These are phyloP conservation scores for Podaxis sp. DNA, from an alignment of 768 basidiomycete genomes.

Conservation along the genomic window DNA sequence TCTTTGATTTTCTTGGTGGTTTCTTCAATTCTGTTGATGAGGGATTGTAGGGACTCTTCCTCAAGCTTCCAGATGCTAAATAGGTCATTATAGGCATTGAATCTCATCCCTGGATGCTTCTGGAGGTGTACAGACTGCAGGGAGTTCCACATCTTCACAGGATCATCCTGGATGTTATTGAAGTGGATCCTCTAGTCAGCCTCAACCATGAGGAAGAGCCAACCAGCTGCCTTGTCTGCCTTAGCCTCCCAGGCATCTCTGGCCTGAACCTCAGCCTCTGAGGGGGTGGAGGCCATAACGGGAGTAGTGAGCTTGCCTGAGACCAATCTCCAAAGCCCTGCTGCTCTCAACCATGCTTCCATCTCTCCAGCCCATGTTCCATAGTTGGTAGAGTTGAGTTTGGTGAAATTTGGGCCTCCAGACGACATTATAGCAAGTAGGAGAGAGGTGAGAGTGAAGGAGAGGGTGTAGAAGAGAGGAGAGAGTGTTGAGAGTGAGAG, in stretches of 20 bases:
- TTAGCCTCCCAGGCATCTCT: not conserved
- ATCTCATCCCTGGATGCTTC: conserved; percentile 24
- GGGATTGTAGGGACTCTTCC: not conserved
- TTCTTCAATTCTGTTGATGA: not conserved
- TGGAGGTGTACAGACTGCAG: conserved; percentile 21
- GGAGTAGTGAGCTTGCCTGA: too few relatives aligned
- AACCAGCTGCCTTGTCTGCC: conserved; percentile 21
- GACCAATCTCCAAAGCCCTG: too few relatives aligned
- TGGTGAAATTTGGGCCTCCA: too few relatives aligned
- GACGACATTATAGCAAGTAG: too few relatives aligned
- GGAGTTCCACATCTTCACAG: conserved; percentile 22
- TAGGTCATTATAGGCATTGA: conserved; percentile 21
- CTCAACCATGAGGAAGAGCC: conserved; percentile 21
- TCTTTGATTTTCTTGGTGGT: not conserved
- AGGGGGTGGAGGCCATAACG: too few relatives aligned
- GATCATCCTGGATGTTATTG: conserved; percentile 9
- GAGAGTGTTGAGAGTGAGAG: too few relatives aligned
- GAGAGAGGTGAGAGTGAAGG: too few relatives aligned
- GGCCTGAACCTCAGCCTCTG: too few relatives aligned
- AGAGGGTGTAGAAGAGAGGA: too few relatives aligned
- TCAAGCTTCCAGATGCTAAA: not conserved
- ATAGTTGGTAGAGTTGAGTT: too few relatives aligned
- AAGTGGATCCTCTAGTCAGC: conserved; percentile 21
- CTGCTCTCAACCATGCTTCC: too few relatives aligned
- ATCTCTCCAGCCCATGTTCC: too few relatives aligned